These are phyloP conservation scores for Delonix regia DNA, from an alignment of 306 rosid genomes.

Conservation along the genomic window DNA sequence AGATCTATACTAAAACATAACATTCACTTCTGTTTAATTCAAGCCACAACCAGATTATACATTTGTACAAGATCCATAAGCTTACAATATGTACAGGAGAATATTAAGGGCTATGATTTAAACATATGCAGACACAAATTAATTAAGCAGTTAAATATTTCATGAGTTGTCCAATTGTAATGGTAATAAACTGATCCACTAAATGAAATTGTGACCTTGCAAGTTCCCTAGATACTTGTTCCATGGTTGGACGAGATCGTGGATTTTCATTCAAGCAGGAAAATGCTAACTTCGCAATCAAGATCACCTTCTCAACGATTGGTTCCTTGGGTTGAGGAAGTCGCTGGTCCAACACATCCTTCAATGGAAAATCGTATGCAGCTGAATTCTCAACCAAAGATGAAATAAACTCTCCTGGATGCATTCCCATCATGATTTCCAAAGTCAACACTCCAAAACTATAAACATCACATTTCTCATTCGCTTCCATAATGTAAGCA, in stretches of 20 bases:
- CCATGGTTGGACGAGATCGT: slow-evolving; percentile 25
- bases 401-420: not conserved
- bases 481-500: slow-evolving; percentile 11
- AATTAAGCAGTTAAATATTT: not conserved
- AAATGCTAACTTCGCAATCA: not conserved
- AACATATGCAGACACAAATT: too few species aligned
- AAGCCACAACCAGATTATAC: too few species aligned
- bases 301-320: not conserved
- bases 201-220: not conserved
- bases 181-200: not conserved
- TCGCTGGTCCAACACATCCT: slow-evolving; percentile 22
- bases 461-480: slow-evolving; percentile 32
- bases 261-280: slow-evolving; percentile 12
- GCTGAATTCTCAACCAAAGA: not conserved
- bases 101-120: too few species aligned
- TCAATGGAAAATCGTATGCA: not conserved
- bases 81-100: too few species aligned
- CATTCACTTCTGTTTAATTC: too few species aligned
- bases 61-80: too few species aligned
- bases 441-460: slow-evolving; percentile 27
- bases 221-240: not conserved
- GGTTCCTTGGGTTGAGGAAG: not conserved
- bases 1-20: too few species aligned
- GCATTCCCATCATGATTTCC: slow-evolving; percentile 34
- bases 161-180: not conserved